Percentiles rank a stretch among this genome's conserved stretches.
Conservation (phyloP, 768 basidiomycete genomes). For the Collybiopsis luxurians region DNA sequence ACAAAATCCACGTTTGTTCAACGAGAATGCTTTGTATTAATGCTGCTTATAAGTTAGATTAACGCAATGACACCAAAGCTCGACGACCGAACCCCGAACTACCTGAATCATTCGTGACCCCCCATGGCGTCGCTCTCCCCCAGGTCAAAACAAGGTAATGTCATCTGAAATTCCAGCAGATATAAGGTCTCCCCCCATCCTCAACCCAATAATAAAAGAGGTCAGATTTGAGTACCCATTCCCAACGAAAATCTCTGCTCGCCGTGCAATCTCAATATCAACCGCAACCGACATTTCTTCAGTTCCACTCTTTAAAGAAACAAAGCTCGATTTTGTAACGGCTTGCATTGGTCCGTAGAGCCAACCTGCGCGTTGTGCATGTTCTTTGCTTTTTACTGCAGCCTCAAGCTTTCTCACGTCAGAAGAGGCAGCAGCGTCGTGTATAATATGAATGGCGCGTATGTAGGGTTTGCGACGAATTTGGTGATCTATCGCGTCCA, state of each 20-base stretch:
- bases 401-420: conserved; percentile 38
- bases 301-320: conserved; percentile 35
- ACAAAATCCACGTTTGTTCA: too few relatives aligned
- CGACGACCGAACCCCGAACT: too few relatives aligned
- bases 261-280: conserved; percentile 43
- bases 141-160: not conserved
- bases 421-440: conserved; percentile 45
- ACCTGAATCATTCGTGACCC: too few relatives aligned
- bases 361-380: conserved; percentile 35
- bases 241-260: conserved; percentile 42
- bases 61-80: too few relatives aligned
- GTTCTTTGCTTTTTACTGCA: conserved; percentile 31
- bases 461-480: conserved; percentile 33
- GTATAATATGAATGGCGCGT: conserved; percentile 39
- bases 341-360: conserved; percentile 36
- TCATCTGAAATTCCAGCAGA: not conserved
- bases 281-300: conserved; percentile 36
- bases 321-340: conserved; percentile 39
- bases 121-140: too few relatives aligned
- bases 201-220: conserved; percentile 40
- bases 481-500: conserved; percentile 34
- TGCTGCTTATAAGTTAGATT: too few relatives aligned
- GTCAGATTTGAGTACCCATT: conserved; percentile 49
- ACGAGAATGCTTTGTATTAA: too few relatives aligned
- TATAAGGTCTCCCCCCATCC: conserved; percentile 28